Percentiles rank a stretch among this genome's conserved stretches.
Conservation (phyloP, 1,284 basidiomycete species). For the Melampsora allii-populina region DNA sequence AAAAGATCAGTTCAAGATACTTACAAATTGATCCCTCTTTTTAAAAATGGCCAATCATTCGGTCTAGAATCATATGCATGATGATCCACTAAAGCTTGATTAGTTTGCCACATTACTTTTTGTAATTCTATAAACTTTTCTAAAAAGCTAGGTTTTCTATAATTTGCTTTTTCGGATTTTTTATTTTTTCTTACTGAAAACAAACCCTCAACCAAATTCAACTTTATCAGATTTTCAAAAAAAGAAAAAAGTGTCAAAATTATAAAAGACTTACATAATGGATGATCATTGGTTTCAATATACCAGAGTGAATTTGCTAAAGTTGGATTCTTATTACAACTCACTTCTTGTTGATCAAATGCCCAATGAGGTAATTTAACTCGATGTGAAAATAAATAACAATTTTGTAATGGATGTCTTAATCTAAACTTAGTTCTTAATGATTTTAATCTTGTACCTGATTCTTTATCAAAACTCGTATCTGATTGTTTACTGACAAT, state of each 20-base stretch:
- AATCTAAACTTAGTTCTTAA: conserved; percentile 80
- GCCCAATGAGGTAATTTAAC: conserved; percentile 97
- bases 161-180: conserved; percentile 74
- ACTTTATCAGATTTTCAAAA: not conserved
- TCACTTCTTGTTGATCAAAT: conserved; percentile 94
- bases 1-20: conserved; percentile 1
- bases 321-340: conserved; percentile 95
- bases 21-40: conserved; percentile 70
- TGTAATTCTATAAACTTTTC: conserved; percentile 89
- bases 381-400: conserved; percentile 97
- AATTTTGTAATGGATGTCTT: conserved; percentile 79
- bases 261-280: conserved; percentile 61
- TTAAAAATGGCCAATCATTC: conserved; percentile 78
- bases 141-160: conserved; percentile 73
- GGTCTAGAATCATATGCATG: conserved; percentile 94
- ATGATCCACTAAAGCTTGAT: conserved; percentile 87
- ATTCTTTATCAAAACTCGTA: conserved; percentile 61
- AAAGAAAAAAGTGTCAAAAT: conserved; percentile 23
- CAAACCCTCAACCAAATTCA: conserved; percentile 1
- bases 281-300: conserved; percentile 80
- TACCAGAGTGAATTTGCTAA: conserved; percentile 89
- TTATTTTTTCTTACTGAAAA: conserved; percentile 59
- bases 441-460: conserved; percentile 69
- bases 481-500: conserved; percentile 60
- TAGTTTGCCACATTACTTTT: conserved; percentile 97